Evolutionary conservation across 2,329 filamentous ascomycete genomes (phyloP).

Genomic region (Pseudogymnoascus sp.): DNA sequence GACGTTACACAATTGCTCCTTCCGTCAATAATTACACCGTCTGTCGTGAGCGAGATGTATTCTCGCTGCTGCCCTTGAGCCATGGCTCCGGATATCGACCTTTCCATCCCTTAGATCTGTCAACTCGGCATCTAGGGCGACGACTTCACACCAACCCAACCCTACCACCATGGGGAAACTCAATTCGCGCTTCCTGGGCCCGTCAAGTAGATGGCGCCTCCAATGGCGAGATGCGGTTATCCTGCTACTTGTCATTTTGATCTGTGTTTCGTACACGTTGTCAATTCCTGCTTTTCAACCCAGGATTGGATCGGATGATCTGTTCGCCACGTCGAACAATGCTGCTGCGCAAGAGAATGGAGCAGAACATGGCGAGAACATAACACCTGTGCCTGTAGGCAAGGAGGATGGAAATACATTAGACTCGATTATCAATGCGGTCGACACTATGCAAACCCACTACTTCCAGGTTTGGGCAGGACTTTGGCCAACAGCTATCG

Average conservation of each 20-base stretch:
- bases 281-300: background rate
- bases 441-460: slow-evolving; percentile 65
- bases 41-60: background rate
- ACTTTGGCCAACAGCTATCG: slow-evolving; percentile 77
- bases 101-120: background rate
- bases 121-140: background rate
- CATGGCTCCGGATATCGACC: background rate
- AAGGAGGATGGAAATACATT: slow-evolving; percentile 12
- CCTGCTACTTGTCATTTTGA: background rate
- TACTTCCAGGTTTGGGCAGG: slow-evolving; percentile 74
- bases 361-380: background rate
- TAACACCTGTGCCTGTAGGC: slow-evolving; percentile 12
- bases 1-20: background rate
- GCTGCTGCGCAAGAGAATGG: background rate
- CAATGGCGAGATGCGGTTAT: background rate
- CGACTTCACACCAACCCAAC: background rate
- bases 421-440: slow-evolving; percentile 41
- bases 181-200: background rate
- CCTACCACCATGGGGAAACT: background rate
- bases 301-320: background rate
- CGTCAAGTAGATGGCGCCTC: background rate
- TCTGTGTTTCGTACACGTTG: background rate
- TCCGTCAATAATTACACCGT: background rate
- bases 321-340: background rate
- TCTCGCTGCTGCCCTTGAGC: background rate